Base-by-base conservation (phyloP, 495 filamentous ascomycete species). In the Penicillium herquei region DNA sequence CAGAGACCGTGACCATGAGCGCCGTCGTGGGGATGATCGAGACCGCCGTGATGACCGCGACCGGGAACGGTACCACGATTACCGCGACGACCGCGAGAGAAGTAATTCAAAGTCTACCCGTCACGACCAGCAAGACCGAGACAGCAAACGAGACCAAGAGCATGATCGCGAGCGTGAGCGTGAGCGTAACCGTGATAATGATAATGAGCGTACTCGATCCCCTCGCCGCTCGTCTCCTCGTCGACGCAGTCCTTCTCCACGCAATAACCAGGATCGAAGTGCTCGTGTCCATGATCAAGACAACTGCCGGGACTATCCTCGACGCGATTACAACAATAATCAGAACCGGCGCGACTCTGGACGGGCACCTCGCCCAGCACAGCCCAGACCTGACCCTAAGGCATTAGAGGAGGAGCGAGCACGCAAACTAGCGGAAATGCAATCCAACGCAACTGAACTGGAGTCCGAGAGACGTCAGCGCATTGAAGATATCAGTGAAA, bases 401-500 rank as follows among this genome's bases (percentile, higher is more conserved):
- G 66, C 64, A 3, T 41, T 54, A 13, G 69, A 74, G 33, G 75
- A 76, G 55, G 76, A 80, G 40, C 74, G 74, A 33, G 66, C 67
- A 31, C 71, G 71, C 46, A 93, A 89, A 64, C 76, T 98, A 5
- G 90, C 88, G 14, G 88, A 86, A 34, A 98, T 98, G 94, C 89
- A 91, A 63, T 80, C 82, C 21, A 90, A 89, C 51, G 94, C 94
- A n/a, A 77, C 78, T 3, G 82, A 88, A 11, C 78, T 98, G 55
- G 89, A 97, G 67, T 60, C 78, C 37, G 84, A 88, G 46, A 88
- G 94, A 16, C 83, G 84, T 45, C 79, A 81, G 41, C 84, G 92
- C 26, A 75, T 97, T 17, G 81, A 83, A 1, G 81, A 85, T 5
- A 78, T 94, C 39, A 81, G 80, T 32, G 81, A 82, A 39, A 77